Evolutionary conservation across 2,329 filamentous ascomycete genomes (phyloP).

Genomic region (Lachnellula cervina): DNA sequence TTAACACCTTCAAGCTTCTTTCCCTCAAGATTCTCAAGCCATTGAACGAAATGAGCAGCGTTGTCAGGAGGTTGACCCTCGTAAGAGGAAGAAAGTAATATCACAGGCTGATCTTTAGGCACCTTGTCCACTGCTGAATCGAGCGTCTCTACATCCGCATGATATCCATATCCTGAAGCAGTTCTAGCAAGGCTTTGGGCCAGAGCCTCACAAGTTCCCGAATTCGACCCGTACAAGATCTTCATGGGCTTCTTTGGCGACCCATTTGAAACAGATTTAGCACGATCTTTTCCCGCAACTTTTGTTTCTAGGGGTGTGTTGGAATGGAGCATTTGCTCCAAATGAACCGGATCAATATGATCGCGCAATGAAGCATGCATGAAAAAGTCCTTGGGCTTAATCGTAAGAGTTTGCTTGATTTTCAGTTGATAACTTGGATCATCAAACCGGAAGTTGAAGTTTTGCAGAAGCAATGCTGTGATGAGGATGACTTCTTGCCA

Average conservation of each 20-base stretch:
- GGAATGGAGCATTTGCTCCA: constrained; percentile 36
- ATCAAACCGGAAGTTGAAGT: constrained; percentile 61
- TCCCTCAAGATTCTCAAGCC: constrained; percentile 45
- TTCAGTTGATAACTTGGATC: constrained; percentile 56
- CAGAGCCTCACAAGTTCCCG: constrained; percentile 68
- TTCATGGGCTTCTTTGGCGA: constrained; percentile 38
- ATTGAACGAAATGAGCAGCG: constrained; percentile 61
- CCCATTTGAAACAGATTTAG: background rate
- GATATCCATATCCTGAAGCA: constrained; percentile 56
- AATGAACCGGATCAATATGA: constrained; percentile 38
- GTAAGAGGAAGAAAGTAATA: constrained; percentile 67
- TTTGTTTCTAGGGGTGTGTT: constrained; percentile 28
- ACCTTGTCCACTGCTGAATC: constrained; percentile 59
- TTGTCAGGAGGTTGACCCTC: constrained; percentile 73
- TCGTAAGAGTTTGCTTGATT: constrained; percentile 52
- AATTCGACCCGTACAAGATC: constrained; percentile 71
- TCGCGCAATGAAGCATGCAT: constrained; percentile 55
- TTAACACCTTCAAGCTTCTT: constrained; percentile 50
- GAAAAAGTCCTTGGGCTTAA: constrained; percentile 60
- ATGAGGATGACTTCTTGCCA: constrained; percentile 67
- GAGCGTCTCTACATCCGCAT: constrained; percentile 46
- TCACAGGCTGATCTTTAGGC: constrained; percentile 54
- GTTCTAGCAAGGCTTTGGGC: constrained; percentile 58
- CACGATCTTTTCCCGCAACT: background rate
- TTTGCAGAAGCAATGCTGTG: constrained; percentile 62